Conservation (phyloP, 768 basidiomycete genomes). For the Termitomyces sp. region DNA sequence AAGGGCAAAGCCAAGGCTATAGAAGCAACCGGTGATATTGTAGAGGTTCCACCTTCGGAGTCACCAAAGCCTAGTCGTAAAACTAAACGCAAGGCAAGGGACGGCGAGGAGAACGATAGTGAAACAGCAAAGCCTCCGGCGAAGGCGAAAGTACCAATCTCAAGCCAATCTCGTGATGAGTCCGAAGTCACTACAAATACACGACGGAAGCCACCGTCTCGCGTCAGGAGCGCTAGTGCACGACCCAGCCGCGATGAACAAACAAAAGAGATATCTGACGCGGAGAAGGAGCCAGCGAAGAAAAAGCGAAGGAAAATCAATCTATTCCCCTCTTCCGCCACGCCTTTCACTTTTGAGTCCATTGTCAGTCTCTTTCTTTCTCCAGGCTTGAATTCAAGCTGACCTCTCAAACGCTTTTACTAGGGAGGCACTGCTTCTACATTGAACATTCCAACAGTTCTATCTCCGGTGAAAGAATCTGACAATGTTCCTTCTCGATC, state of each 20-base stretch:
- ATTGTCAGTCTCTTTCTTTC: conserved; percentile 20
- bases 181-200: background rate
- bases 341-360: conserved; percentile 39
- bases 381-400: background rate
- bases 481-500: conserved; percentile 44
- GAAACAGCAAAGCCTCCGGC: conserved; percentile 15
- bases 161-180: conserved; percentile 2
- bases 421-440: conserved; percentile 26
- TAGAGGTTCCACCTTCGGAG: conserved; percentile 8
- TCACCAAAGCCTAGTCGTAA: conserved; percentile 11
- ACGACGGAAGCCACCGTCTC: conserved; percentile 11
- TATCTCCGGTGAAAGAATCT: conserved; percentile 62
- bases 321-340: conserved; percentile 40
- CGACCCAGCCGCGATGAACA: conserved; percentile 3
- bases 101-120: conserved; percentile 15
- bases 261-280: conserved; percentile 1
- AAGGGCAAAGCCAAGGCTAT: conserved; percentile 24
- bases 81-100: conserved; percentile 23
- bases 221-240: conserved; percentile 12
- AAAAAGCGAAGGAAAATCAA: conserved; percentile 72
- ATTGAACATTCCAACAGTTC: conserved; percentile 56
- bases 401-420: conserved; percentile 13
- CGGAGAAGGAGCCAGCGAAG: conserved; percentile 26
- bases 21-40: conserved; percentile 19
- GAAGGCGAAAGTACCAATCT: conserved; percentile 13